Evolutionary conservation across 2,329 filamentous ascomycete genomes (phyloP).

Genomic region (Simplicillium aogashimaense): DNA sequence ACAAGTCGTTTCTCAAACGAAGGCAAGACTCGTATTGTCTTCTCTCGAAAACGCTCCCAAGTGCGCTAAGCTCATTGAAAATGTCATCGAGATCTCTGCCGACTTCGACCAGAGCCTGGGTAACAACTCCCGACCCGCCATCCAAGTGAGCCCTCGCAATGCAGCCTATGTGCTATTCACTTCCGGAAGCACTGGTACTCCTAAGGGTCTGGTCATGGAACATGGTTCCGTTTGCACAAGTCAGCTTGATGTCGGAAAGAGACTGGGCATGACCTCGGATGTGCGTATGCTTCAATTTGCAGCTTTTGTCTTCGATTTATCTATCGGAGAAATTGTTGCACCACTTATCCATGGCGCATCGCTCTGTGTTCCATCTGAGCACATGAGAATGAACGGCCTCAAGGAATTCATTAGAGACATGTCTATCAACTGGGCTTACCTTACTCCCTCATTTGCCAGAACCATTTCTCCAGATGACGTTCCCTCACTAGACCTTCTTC

Average conservation of each 20-base stretch:
- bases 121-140: too few relatives aligned
- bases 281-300: constrained; percentile 6
- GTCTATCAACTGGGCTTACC: constrained; percentile 3
- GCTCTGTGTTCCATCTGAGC: constrained; percentile 7
- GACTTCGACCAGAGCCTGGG: not conserved
- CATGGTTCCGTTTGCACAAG: constrained; percentile 10
- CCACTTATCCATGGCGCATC: constrained; percentile 3
- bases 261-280: not conserved
- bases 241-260: constrained; percentile 5
- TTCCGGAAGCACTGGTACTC: constrained; percentile 42
- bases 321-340: constrained; percentile 2
- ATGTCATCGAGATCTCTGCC: not conserved
- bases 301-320: constrained; percentile 5
- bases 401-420: constrained; percentile 4
- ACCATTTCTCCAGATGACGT: not conserved
- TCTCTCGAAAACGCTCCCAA: constrained; percentile 6
- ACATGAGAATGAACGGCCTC: constrained; percentile 4
- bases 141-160: constrained; percentile 9
- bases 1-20: constrained; percentile 9
- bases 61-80: constrained; percentile 4
- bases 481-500: not conserved
- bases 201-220: constrained; percentile 35
- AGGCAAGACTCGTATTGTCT: constrained; percentile 10
- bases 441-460: constrained; percentile 3
- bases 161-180: constrained; percentile 34